Evolutionary conservation across 2,329 filamentous ascomycete genomes (phyloP), one percentile per base, ranked within the genome.

Genomic region (Neurospora crassa): DNA sequence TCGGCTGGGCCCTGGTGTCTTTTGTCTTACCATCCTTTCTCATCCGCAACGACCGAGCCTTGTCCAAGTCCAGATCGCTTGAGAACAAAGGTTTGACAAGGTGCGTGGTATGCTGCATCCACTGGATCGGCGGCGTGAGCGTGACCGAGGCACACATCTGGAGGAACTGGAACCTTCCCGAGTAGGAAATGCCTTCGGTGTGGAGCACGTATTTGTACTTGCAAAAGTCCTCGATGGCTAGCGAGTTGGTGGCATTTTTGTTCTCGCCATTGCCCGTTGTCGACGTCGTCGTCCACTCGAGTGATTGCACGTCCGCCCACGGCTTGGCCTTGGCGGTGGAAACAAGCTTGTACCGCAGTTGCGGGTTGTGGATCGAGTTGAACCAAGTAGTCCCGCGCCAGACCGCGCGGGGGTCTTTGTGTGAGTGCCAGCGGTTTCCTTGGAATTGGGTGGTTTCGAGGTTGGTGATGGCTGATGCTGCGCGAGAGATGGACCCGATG

Each of bases 151-250:
- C 80, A 76, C 85, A 87, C 68, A 86, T 81, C 77, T 84, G 84
- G 76, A 86, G 82, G 75, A 83, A 86, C 72, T 83, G 83, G 71
- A 87, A 82, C 14, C 85, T 82, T 1, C 85, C 85, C 70, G 81
- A 84, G 78, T 87, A 87, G 4, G 84, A 82, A n/a, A 87, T 79
- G 6, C 85, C 85, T 78, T 87, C 85, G 7, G 85, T 86, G 76
- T 87, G 83, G 37, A 87, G 77, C 59, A 87, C 79, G 76, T 86
- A 87, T 70, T 81, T 83, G 77, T 85, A 84, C 70, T 78, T 78
- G 77, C 85, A 87, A 73, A 87, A 87, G 67, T 84, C 84, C 73
- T 84, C 81, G 74, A 87, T 84, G 10, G 75, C 72, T 11, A 87
- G 74, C 10, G 81, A 81, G 78, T 87, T 87, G 72, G 70, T 78